Evolutionary conservation across 148 eudicot genomes (phyloP).

Genomic region (Dianthus caryophyllus): DNA sequence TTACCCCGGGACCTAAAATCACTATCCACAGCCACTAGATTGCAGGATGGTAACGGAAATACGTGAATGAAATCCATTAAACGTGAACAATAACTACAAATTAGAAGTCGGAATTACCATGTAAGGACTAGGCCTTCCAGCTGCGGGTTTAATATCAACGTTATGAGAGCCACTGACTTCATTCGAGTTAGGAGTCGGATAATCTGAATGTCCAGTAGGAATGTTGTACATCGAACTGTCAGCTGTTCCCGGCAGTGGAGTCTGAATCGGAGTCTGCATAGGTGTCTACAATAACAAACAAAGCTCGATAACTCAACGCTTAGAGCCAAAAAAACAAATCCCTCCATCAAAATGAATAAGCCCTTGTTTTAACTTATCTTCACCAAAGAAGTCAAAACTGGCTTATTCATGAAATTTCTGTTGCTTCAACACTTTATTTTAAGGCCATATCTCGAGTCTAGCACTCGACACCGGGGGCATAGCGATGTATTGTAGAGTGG

Average conservation of each 20-base stretch:
- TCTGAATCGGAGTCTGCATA: slow-evolving; percentile 74
- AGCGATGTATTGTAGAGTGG: too few species aligned
- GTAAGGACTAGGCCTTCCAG: slow-evolving; percentile 72
- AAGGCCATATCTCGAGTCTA: too few species aligned
- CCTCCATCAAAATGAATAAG: too few species aligned
- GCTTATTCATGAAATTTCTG: too few species aligned
- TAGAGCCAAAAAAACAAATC: not conserved
- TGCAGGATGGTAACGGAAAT: not conserved
- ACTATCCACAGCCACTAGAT: not conserved
- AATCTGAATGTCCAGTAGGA: slow-evolving; percentile 71
- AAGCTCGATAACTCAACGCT: not conserved
- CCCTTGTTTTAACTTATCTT: too few species aligned
- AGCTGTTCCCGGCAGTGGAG: slow-evolving; percentile 74
- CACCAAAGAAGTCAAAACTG: too few species aligned
- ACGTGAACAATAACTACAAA: not conserved
- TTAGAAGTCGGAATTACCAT: slow-evolving; percentile 49
- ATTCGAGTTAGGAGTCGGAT: slow-evolving; percentile 45
- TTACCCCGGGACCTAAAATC: not conserved
- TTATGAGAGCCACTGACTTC: slow-evolving; percentile 33
- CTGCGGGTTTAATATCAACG: slow-evolving; percentile 43
- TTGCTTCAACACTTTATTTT: too few species aligned
- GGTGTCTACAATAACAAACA: slow-evolving; percentile 49
- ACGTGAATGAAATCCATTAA: not conserved
- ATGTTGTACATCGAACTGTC: slow-evolving; percentile 73
- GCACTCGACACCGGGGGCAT: too few species aligned